Percentiles rank a stretch among this genome's conserved stretches.
Evolutionary conservation across 2,329 filamentous ascomycete genomes (phyloP).

Genomic region (Diaporthe vaccinii): DNA sequence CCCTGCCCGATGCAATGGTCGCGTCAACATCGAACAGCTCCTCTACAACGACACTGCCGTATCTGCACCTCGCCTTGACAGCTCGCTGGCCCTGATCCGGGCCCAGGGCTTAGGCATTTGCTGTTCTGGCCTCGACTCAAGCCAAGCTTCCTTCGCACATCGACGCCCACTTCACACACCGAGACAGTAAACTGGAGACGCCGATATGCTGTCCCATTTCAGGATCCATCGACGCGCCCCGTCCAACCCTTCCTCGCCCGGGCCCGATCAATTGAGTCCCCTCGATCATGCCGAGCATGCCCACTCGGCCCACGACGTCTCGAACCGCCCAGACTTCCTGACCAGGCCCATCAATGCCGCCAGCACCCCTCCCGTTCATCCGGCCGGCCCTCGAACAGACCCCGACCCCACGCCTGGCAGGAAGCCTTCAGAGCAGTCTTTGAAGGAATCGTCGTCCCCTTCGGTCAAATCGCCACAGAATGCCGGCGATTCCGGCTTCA

Average conservation of each 20-base stretch:
- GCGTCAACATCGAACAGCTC: slow-evolving; percentile 4
- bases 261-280: slow-evolving; percentile 58
- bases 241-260: slow-evolving; percentile 68
- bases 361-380: slow-evolving; percentile 62
- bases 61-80: slow-evolving; percentile 23
- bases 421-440: slow-evolving; percentile 40
- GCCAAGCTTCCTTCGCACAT: slow-evolving; percentile 15
- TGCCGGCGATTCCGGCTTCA: slow-evolving; percentile 60
- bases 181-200: slow-evolving; percentile 7
- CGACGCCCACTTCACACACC: slow-evolving; percentile 22
- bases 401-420: slow-evolving; percentile 34
- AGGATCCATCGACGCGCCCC: slow-evolving; percentile 71
- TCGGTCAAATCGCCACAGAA: slow-evolving; percentile 52
- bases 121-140: slow-evolving; percentile 29
- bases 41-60: slow-evolving; percentile 22
- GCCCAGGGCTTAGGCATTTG: slow-evolving; percentile 13
- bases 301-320: slow-evolving; percentile 57
- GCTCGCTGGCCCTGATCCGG: slow-evolving; percentile 33
- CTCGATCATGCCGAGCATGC: slow-evolving; percentile 58
- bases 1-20: slow-evolving; percentile 37
- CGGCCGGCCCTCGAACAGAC: slow-evolving; percentile 62
- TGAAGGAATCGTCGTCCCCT: slow-evolving; percentile 45
- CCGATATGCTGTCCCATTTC: slow-evolving; percentile 49
- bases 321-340: slow-evolving; percentile 51
- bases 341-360: slow-evolving; percentile 53